Evolutionary conservation across 116 monocot genomes (phyloP), one percentile per base, ranked within the genome.

Genomic region (Phalaenopsis hybrid): DNA sequence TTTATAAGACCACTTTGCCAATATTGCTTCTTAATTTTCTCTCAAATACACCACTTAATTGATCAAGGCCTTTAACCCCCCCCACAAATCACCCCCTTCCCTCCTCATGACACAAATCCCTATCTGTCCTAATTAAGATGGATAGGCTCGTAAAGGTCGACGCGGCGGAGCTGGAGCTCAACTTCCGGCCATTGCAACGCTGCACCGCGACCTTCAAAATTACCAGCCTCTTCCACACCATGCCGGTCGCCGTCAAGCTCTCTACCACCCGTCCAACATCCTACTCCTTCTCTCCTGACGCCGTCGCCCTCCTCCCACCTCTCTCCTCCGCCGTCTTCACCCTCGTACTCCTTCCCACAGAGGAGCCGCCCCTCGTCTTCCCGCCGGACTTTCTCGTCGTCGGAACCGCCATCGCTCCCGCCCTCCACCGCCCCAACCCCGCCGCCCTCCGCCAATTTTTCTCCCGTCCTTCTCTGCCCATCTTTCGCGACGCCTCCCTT

Each of bases 221-320:
- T 13, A 89, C 87, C 52, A 89, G 85, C 69, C 89, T 89, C 61
- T 87, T 89, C 85, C 89, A 89, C 89, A 89, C 89, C 72, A 89
- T 89, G 87, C 58, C 84, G 43, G 89, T 89, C 18, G 87, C 89
- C 45, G 78, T 86, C 25, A 82, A 85, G 48, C 44, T 87, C 78
- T 65, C 85, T 73, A 82, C 81, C 81, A 79, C 82, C 78, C 33
- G 75, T 8, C 85, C 85, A 23, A 12, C 84, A n/a, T 12, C 25
- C 81, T 78, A 55, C 17, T 78, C 78, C 51, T 82, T 78, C 85
- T 82, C 58, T 44, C 9, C 81, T 63, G 20, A 16, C 46, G 74
- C 81, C 21, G 31, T 12, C 67, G 10, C 85, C 57, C 68, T 59
- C 43, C 49, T 17, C 48, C 44, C 21, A 73, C 52, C 76, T 86